Evolutionary conservation across 495 filamentous ascomycete species (phyloP).

Genomic region (Aspergillus diversus): DNA sequence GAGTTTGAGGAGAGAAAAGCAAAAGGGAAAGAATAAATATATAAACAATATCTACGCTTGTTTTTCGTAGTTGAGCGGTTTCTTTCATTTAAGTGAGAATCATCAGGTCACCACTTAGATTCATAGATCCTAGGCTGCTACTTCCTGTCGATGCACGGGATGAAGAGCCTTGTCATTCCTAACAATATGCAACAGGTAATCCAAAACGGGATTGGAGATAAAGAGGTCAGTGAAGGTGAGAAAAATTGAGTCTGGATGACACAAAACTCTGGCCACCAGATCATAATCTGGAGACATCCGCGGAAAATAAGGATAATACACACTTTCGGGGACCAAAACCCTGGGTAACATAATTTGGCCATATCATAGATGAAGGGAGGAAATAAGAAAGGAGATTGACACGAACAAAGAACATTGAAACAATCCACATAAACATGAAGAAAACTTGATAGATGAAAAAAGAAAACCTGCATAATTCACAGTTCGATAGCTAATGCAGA

Average conservation of each 20-base stretch:
- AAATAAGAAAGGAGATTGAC: slow-evolving; percentile 16
- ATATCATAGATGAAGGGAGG: slow-evolving; percentile 24
- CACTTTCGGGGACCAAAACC: slow-evolving; percentile 30
- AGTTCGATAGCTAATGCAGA: slow-evolving; percentile 31
- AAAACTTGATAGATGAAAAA: slow-evolving; percentile 9
- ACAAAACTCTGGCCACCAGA: slow-evolving; percentile 22
- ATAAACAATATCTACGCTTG: too few relatives aligned
- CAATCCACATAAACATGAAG: slow-evolving; percentile 24
- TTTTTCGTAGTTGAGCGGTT: too few relatives aligned
- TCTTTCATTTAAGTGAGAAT: too few relatives aligned
- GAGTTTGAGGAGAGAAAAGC: too few relatives aligned
- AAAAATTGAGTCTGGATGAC: slow-evolving; percentile 13
- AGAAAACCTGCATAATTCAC: slow-evolving; percentile 23
- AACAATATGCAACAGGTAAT: slow-evolving; percentile 10
- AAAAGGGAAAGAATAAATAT: too few relatives aligned
- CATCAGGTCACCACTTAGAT: background rate
- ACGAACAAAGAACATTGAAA: slow-evolving; percentile 16
- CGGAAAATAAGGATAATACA: slow-evolving; percentile 28
- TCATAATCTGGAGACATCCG: slow-evolving; percentile 12
- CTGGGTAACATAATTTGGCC: slow-evolving; percentile 35
- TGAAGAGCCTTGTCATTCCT: slow-evolving; percentile 6
- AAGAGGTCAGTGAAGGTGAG: slow-evolving; percentile 3
- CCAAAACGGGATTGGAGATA: slow-evolving; percentile 11
- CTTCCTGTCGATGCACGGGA: background rate
- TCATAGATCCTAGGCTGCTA: slow-evolving; percentile 1